Conservation (phyloP, 129 eudicot species). For the Smallanthus sonchifolius region DNA sequence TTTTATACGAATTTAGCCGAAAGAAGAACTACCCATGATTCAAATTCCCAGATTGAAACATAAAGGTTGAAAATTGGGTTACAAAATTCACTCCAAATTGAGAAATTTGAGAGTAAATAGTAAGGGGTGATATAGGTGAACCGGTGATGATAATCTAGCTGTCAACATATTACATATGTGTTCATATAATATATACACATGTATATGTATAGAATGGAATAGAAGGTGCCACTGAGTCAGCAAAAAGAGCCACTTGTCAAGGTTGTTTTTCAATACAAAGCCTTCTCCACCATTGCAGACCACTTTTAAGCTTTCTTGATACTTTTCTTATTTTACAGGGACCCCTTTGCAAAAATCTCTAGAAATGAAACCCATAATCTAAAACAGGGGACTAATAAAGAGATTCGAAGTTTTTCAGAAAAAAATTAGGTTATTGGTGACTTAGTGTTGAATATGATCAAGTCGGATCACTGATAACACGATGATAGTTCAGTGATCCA, state of each 20-base stretch:
- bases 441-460: no score
- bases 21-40: slow-evolving; percentile 18
- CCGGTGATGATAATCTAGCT: slow-evolving; percentile 6
- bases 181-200: not conserved
- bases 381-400: not conserved
- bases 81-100: slow-evolving; percentile 4
- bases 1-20: slow-evolving; percentile 2
- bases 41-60: slow-evolving; percentile 5
- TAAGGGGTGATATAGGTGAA: slow-evolving; percentile 16
- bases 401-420: slow-evolving; percentile 20
- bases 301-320: slow-evolving; percentile 5
- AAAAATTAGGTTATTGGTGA: no score
- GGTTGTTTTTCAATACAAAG: slow-evolving; percentile 22
- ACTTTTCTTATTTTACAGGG: slow-evolving; percentile 12
- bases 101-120: not conserved
- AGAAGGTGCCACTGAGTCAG: not conserved
- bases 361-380: not conserved
- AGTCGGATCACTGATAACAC: no score
- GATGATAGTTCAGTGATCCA: no score
- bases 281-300: slow-evolving; percentile 28
- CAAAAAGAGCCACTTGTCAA: slow-evolving; percentile 33
- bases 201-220: not conserved
- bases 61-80: slow-evolving; percentile 12
- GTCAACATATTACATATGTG: not conserved
- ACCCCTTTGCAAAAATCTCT: slow-evolving; percentile 16